Conservation (phyloP, 306 rosid genomes). For the Pyrus bretschneideri region DNA sequence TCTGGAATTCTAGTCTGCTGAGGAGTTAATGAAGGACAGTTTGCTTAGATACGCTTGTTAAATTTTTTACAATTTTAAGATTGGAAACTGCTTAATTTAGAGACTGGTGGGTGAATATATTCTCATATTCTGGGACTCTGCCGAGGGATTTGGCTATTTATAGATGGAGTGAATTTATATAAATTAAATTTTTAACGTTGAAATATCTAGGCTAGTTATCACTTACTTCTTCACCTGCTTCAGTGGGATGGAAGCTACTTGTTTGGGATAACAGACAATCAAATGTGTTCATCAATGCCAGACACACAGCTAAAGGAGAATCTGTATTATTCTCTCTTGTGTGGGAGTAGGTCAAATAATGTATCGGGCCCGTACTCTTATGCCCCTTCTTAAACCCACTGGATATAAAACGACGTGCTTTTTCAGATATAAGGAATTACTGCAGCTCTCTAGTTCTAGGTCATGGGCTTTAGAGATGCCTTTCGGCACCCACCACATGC, state of each 20-base stretch:
- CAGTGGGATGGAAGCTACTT: slow-evolving; percentile 15
- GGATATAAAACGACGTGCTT: not conserved
- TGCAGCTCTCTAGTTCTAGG: not conserved
- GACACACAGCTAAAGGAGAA: not conserved
- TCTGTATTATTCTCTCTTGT: not conserved
- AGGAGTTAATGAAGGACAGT: not conserved
- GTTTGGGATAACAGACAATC: slow-evolving; percentile 31
- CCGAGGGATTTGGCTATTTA: not conserved
- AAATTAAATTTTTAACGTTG: not conserved
- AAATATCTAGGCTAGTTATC: not conserved
- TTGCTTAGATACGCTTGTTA: not conserved
- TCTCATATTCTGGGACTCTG: slow-evolving; percentile 1
- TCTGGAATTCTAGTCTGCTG: not conserved
- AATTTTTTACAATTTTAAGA: not conserved
- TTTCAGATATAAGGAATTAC: not conserved
- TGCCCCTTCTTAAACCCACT: not conserved
- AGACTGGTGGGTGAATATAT: slow-evolving; percentile 13
- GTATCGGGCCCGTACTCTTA: not conserved
- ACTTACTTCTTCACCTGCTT: not conserved
- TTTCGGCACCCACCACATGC: not conserved
- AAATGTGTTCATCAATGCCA: slow-evolving; percentile 8
- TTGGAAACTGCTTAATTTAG: slow-evolving; percentile 11
- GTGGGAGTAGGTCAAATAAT: not conserved
- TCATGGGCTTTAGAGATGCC: not conserved
- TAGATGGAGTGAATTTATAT: not conserved